Evolutionary conservation across 1,284 basidiomycete species (phyloP).

Genomic region (Amylostereum areolatum): DNA sequence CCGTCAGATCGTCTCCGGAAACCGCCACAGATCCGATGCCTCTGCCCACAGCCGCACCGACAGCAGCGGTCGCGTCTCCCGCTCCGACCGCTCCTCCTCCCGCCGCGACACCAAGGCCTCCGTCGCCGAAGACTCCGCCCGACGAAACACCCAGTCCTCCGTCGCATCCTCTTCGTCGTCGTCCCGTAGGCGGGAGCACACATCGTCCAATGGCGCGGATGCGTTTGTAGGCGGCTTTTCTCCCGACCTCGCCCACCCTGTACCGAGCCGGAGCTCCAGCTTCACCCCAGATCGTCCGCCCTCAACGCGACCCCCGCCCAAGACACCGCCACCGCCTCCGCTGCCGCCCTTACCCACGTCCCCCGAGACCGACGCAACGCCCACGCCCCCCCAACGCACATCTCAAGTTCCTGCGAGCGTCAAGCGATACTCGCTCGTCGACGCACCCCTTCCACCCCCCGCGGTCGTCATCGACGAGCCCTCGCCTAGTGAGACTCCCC

Average conservation of each 20-base stretch:
- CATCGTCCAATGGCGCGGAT: conserved; percentile 27
- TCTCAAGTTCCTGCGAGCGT: conserved; percentile 49
- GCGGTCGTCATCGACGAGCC: conserved; percentile 55
- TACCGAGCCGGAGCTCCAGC: conserved; percentile 7
- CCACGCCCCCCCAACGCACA: conserved; percentile 25
- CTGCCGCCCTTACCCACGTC: conserved; percentile 9
- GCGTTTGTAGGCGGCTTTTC: conserved; percentile 48
- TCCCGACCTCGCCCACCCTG: conserved; percentile 14
- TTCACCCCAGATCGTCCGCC: conserved; percentile 4
- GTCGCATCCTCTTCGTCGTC: conserved; percentile 13
- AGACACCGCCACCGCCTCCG: conserved; percentile 10
- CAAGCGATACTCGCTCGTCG: conserved; percentile 72
- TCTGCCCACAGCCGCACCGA: conserved; percentile 45
- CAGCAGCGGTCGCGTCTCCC: conserved; percentile 37
- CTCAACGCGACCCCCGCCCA: conserved; percentile 7
- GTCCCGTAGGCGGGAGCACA: too few relatives aligned
- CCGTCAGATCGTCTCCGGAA: conserved; percentile 58
- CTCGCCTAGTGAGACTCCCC: conserved; percentile 9
- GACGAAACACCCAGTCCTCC: conserved; percentile 11
- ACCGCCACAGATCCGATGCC: conserved; percentile 43
- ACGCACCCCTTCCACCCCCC: conserved; percentile 48
- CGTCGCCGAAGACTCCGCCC: conserved; percentile 11
- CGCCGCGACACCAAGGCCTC: conserved; percentile 13
- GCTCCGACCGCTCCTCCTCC: conserved; percentile 30
- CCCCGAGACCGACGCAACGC: conserved; percentile 19